Base-by-base conservation (phyloP, 2,329 filamentous ascomycete genomes). In the Fusarium sp. region DNA sequence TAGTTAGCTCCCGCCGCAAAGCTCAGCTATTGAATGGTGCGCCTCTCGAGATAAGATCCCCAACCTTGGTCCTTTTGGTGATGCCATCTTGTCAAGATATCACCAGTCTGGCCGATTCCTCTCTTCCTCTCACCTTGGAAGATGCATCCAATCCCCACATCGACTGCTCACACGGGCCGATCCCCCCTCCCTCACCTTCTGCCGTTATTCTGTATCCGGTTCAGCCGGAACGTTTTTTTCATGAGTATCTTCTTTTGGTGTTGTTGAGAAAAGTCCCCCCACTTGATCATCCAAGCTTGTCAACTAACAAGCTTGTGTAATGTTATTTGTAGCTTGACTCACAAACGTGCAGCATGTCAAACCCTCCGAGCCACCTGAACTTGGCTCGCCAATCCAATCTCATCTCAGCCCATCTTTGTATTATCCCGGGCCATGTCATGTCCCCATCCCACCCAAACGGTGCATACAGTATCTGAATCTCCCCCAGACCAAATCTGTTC, bases 361-460 rank as follows among this genome's bases (percentile, higher is more conserved):
- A 57, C 30, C 55, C 41, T 58, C 38, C 26, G 36, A 44, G 38
- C 52, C 26, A 51, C 42, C 56, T 59, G 56, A 56, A 52, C 62
- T 38, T 41, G 60, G 59, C 66, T 73, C 64, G 62, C 65, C 72
- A 76, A 74, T 74, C 74, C 75, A 75, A 78, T 73, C 70, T 75
- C 71, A 74, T 74, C 77, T 71, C 75, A 71, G 65, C 66, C 70
- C 71, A 74, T 74, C 61, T 63, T 61, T 38, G 13, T 41, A 41
- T 18, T 66, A 47, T 61, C 62, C 59, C 54, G 66, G 48, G 44
- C 60, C 41, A 54, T 59, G 56, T n/a, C 48, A 13, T 32, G 44
- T 47, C 24, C 22, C 66, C 72, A 74, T 72, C 66, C 73, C 73
- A 68, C 68, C 65, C 59, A 67, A 39, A 38, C 63, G 65, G 48